phyloP scores from a whole-genome alignment of 805 yeast species.

The Metschnikowia colocasiae region DNA sequence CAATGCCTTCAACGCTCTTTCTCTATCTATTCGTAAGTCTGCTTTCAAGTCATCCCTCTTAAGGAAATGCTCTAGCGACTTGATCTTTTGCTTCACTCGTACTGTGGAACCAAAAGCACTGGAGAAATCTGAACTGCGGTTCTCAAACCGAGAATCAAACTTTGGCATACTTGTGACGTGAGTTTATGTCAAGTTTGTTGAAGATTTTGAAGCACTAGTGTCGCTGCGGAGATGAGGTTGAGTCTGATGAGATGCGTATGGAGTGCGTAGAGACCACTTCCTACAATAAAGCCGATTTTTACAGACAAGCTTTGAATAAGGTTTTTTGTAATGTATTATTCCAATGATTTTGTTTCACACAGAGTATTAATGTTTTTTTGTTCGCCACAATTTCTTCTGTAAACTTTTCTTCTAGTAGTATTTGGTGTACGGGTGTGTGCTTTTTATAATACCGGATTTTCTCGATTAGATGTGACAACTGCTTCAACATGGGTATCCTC shows the following conservation, averaged over 20 bases:
- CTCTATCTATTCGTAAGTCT: constrained; percentile 62
- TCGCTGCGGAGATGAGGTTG: constrained; percentile 3
- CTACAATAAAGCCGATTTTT: not conserved
- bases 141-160: constrained; percentile 9
- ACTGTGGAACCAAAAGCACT: constrained; percentile 19
- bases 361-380: not conserved
- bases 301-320: not conserved
- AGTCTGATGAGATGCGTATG: constrained; percentile 3
- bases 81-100: constrained; percentile 69
- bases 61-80: constrained; percentile 77
- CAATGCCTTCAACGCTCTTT: constrained; percentile 68
- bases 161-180: constrained; percentile 10
- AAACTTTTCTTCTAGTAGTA: not conserved
- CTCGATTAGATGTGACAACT: not conserved
- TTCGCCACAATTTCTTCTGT: not conserved
- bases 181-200: not conserved
- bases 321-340: not conserved
- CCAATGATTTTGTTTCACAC: not conserved
- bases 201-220: not conserved
- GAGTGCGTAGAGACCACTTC: constrained; percentile 3
- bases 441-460: not conserved
- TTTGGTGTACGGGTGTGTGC: constrained; percentile 14
- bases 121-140: constrained; percentile 16
- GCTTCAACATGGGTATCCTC: constrained; percentile 19
- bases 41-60: constrained; percentile 59